Conservation (phyloP, 2,329 filamentous ascomycete genomes). For the Diaporthe humulicola region DNA sequence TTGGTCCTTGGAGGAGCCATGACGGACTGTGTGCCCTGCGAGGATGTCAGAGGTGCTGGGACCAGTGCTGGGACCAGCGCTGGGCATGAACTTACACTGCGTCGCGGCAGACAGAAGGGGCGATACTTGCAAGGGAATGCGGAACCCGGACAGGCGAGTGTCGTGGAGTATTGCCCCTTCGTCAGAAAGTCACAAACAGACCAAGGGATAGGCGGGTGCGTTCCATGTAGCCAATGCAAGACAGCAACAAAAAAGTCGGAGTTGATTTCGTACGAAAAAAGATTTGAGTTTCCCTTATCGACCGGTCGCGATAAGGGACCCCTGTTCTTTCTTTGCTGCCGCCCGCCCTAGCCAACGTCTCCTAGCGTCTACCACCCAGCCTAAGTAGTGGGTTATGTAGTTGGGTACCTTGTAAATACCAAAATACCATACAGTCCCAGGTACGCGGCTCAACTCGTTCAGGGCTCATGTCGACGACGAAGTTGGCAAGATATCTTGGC, state of each 20-base stretch:
- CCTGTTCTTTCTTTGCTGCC: neutral
- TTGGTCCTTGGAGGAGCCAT: slow-evolving; percentile 70
- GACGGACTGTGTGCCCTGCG: slow-evolving; percentile 35
- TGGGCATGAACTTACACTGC: slow-evolving; percentile 28
- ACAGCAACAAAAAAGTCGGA: neutral
- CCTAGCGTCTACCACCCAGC: neutral
- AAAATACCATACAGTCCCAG: neutral
- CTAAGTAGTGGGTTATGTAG: too few relatives aligned
- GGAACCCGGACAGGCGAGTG: neutral
- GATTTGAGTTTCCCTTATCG: slow-evolving; percentile 26
- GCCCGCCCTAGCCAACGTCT: neutral
- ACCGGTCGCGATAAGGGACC: slow-evolving; percentile 5
- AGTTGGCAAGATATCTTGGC: neutral
- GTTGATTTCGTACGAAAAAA: neutral
- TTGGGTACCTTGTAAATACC: neutral
- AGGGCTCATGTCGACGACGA: too few relatives aligned
- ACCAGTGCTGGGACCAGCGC: neutral
- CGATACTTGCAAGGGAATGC: neutral
- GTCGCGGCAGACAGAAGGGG: slow-evolving; percentile 26
- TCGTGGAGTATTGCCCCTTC: neutral
- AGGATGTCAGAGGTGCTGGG: slow-evolving; percentile 7
- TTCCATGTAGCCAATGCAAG: slow-evolving; percentile 11
- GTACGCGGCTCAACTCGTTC: too few relatives aligned
- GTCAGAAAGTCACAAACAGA: slow-evolving; percentile 3
- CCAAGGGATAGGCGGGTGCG: neutral